phyloP scores from a whole-genome alignment of 805 yeast species.

The Lipomyces sp. region DNA sequence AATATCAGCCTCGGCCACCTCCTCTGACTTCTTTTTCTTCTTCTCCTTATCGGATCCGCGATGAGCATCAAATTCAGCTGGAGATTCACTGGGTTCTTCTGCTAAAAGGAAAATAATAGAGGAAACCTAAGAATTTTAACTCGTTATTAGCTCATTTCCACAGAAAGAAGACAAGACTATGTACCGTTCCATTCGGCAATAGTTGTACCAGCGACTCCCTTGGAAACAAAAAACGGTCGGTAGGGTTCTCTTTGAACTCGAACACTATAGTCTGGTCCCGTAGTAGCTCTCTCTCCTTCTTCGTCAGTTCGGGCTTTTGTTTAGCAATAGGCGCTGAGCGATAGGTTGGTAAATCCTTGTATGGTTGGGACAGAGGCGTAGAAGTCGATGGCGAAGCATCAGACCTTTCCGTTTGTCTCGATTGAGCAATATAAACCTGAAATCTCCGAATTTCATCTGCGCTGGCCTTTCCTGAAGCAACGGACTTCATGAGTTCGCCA shows the following conservation, averaged over 20 bases:
- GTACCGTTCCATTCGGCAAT: conserved; percentile 37
- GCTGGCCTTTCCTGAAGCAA: conserved; percentile 81
- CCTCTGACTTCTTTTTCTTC: conserved; percentile 38
- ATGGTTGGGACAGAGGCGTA: background rate
- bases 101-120: conserved; percentile 15
- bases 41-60: conserved; percentile 31
- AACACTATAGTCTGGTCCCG: conserved; percentile 61
- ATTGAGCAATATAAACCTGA: conserved; percentile 73
- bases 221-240: conserved; percentile 75
- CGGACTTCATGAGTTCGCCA: conserved; percentile 76
- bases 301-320: conserved; percentile 14
- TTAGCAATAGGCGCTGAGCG: conserved; percentile 6
- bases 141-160: conserved; percentile 38
- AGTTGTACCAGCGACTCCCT: conserved; percentile 76
- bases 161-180: conserved; percentile 40
- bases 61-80: background rate
- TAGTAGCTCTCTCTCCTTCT: conserved; percentile 31
- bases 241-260: conserved; percentile 81
- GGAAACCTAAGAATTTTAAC: conserved; percentile 37
- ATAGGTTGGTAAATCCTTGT: background rate
- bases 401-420: conserved; percentile 5
- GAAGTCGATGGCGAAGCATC: conserved; percentile 9
- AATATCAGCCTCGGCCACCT: background rate
- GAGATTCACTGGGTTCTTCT: conserved; percentile 6
- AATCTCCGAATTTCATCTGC: conserved; percentile 74